Conservation (phyloP, 805 yeast genomes). For the Suhomyces xylopsoci region DNA sequence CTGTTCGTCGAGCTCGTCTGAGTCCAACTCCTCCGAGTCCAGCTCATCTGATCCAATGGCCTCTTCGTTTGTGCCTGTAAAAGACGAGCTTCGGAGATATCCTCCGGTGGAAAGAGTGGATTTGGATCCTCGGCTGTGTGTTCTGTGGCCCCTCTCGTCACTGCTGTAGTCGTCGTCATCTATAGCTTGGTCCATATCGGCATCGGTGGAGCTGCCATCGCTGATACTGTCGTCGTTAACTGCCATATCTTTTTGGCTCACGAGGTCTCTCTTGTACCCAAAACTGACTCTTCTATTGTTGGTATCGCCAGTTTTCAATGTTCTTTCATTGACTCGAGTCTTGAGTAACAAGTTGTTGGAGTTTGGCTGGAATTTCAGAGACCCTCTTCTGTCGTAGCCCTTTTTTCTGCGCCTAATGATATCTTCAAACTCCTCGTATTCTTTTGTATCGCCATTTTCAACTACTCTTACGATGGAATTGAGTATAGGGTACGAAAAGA, state of each 20-base stretch:
- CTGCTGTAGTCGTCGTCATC: conserved; percentile 8
- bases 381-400: neutral
- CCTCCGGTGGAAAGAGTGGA: neutral
- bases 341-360: conserved; percentile 6
- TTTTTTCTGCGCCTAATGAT: conserved; percentile 13
- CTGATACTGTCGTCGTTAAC: conserved; percentile 4
- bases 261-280: conserved; percentile 7
- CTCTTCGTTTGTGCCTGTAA: conserved; percentile 1
- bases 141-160: neutral
- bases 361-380: neutral
- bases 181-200: neutral
- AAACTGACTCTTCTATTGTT: conserved; percentile 34
- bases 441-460: conserved; percentile 25
- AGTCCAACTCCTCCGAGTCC: conserved; percentile 14
- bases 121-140: neutral
- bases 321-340: conserved; percentile 14
- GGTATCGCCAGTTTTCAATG: conserved; percentile 14
- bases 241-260: neutral
- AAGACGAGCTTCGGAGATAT: neutral
- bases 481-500: conserved; percentile 70
- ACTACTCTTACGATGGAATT: conserved; percentile 36
- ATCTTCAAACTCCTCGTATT: conserved; percentile 10
- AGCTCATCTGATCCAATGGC: conserved; percentile 7
- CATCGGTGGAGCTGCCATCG: conserved; percentile 1
- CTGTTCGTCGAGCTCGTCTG: conserved; percentile 14